Conservation (phyloP, 1,139 yeast species). For the Diutina pseudorugosa region DNA sequence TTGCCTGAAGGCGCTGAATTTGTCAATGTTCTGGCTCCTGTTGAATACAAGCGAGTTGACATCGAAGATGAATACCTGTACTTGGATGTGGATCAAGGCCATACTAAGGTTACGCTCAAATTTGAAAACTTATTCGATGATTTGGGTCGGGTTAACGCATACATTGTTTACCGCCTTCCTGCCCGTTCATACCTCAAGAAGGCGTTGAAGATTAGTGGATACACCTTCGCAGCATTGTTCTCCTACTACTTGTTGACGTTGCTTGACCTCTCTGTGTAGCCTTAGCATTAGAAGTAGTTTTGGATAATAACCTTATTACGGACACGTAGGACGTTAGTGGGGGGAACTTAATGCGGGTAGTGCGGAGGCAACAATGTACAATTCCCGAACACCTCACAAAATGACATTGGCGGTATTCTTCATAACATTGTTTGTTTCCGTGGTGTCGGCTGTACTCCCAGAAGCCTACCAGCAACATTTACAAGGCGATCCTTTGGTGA, state of each 20-base stretch:
- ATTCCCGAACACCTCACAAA: neutral
- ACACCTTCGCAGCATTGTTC: slow-evolving; percentile 50
- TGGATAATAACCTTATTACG: no score
- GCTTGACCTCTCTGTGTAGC: neutral
- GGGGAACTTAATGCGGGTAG: neutral
- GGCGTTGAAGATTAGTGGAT: slow-evolving; percentile 55
- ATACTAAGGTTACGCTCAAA: slow-evolving; percentile 57
- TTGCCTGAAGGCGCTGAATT: slow-evolving; percentile 83
- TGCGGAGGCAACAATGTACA: neutral
- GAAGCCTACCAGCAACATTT: neutral
- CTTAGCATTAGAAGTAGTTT: neutral
- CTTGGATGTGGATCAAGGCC: slow-evolving; percentile 71
- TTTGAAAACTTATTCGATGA: slow-evolving; percentile 63
- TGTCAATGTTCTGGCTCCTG: slow-evolving; percentile 46
- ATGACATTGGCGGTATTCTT: neutral
- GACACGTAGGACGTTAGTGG: no score
- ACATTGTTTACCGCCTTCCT: slow-evolving; percentile 53
- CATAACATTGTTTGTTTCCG: neutral
- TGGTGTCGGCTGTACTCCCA: neutral
- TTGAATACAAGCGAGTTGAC: slow-evolving; percentile 25
- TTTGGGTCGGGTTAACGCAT: slow-evolving; percentile 43
- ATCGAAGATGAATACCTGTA: slow-evolving; percentile 45
- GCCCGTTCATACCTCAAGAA: slow-evolving; percentile 42
- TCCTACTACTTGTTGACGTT: neutral
- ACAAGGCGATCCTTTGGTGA: slow-evolving; percentile 8